Percentiles rank a stretch among this genome's conserved stretches.
Conservation (phyloP, 371 early-diverging fungal species). For the Mucor racemosus region DNA sequence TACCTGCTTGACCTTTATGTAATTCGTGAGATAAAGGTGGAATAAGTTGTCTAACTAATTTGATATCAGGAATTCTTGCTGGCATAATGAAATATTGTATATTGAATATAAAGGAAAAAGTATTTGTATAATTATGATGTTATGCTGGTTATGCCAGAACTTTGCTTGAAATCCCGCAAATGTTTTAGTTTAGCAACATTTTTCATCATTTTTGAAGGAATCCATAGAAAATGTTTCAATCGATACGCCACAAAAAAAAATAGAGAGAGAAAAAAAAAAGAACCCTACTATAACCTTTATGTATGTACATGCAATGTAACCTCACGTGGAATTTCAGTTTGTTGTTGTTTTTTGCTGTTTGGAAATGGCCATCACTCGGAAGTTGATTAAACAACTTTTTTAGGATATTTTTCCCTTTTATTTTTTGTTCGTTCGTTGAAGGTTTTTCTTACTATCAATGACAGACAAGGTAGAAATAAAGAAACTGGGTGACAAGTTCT, state of each 20-base stretch:
- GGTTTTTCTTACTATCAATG: background rate
- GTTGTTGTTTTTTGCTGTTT: conserved; percentile 1
- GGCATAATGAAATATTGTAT: conserved; percentile 23
- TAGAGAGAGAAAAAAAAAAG: background rate
- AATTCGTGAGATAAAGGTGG: conserved; percentile 71
- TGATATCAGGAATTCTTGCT: conserved; percentile 47
- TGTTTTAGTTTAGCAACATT: conserved; percentile 4
- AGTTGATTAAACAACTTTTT: conserved; percentile 1
- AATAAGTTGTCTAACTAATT: conserved; percentile 64
- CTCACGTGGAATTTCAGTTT: background rate
- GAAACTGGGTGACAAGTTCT: conserved; percentile 24
- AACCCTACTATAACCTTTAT: background rate
- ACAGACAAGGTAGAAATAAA: background rate
- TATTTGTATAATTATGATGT: background rate
- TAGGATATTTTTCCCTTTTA: background rate
- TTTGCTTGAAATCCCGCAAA: background rate
- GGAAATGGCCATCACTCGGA: background rate
- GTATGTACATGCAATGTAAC: background rate
- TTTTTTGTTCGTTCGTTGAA: too few relatives aligned
- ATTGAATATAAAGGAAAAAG: background rate
- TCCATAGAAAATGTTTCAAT: conserved; percentile 8
- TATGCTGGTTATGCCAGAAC: background rate
- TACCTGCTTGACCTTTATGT: conserved; percentile 91
- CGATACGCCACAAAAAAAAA: background rate
- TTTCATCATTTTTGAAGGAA: background rate